phyloP scores from a whole-genome alignment of 306 rosid genomes.

The Sophora flavescens region DNA sequence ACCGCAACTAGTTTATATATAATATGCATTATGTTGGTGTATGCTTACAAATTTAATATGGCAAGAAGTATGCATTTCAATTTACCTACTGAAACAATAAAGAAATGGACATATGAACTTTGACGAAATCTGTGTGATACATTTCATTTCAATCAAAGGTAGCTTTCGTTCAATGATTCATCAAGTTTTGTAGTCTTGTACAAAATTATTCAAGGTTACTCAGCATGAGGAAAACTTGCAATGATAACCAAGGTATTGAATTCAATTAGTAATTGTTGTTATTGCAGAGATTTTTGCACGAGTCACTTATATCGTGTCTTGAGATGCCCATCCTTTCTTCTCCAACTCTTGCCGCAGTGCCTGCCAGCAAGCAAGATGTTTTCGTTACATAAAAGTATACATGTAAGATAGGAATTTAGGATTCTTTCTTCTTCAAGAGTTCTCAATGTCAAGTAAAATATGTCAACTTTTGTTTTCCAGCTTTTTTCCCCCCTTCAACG shows the following conservation, averaged over 20 bases:
- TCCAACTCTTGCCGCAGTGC: constrained; percentile 77
- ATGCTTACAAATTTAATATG: not conserved
- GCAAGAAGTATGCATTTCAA: not conserved
- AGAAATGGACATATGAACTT: constrained; percentile 9
- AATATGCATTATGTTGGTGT: not conserved
- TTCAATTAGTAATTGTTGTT: not conserved
- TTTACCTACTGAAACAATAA: not conserved
- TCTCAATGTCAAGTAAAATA: not conserved
- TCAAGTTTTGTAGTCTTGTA: not conserved
- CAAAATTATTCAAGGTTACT: constrained; percentile 18
- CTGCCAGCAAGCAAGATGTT: constrained; percentile 44
- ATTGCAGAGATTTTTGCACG: not conserved
- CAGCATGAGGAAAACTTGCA: not conserved
- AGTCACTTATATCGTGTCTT: constrained; percentile 48
- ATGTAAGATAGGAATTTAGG: too few species aligned
- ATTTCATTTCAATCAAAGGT: constrained; percentile 7
- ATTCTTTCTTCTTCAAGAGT: not conserved
- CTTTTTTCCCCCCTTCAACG: too few species aligned
- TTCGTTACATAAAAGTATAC: not conserved
- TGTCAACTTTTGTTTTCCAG: not conserved
- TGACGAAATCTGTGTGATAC: not conserved
- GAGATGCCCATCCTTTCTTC: constrained; percentile 90
- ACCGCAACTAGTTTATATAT: not conserved
- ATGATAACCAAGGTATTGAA: not conserved
- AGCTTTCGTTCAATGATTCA: not conserved